Evolutionary conservation across 2,329 filamentous ascomycete species (phyloP), one percentile per base, ranked within the genome.

Genomic region (Cercospora citrullina): DNA sequence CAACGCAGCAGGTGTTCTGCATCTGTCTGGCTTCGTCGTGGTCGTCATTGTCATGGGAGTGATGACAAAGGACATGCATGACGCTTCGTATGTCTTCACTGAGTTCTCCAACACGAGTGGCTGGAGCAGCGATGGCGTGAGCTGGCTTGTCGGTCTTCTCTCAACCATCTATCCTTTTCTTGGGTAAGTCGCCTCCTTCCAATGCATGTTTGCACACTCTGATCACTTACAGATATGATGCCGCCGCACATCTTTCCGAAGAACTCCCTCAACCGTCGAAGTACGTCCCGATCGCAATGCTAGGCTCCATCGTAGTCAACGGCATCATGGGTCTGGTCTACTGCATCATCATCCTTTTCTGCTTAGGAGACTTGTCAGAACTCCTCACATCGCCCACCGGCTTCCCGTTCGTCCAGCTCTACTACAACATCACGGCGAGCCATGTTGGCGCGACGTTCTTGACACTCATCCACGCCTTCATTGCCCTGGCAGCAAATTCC

Each of bases 1-100:
- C n/a, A 77, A 80, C 10, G 80, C 79, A 4, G 78, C 78, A 39
- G 69, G 81, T 3, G 74, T 86, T 1, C 81, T 83, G 1, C 78
- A 80, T 21, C 77, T 85, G 23, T 83, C 85, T 71, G 81, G 81
- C 0, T 72, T 82, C n/a, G 80, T 85, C 30, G 74, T 85, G 16
- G 79, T 84, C 26, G 73, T 85, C 5, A 39, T 72, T 33, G 84
- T 85, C 66, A 77, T 79, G 1, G 75, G 80, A 9, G 78, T 42
- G n/a, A 68, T 70, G 68, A 66, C 65, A 16, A 66, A 70, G 30
- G 60, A 66, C 73, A 83, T 21, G 83, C 83, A 14, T 83, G 66
- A 55, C 3, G 57, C 69, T 2, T 51, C 63, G 5, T 69, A 67
- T 51, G 69, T 71, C 31, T 72, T 71, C 57, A 64, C 68, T 12